A percentile compares a stretch with the other conserved stretches of the same genome.
These are phyloP conservation scores for Endotrypanum monterogeii DNA, from an alignment of 208 protist species.

Conservation along the genomic window DNA sequence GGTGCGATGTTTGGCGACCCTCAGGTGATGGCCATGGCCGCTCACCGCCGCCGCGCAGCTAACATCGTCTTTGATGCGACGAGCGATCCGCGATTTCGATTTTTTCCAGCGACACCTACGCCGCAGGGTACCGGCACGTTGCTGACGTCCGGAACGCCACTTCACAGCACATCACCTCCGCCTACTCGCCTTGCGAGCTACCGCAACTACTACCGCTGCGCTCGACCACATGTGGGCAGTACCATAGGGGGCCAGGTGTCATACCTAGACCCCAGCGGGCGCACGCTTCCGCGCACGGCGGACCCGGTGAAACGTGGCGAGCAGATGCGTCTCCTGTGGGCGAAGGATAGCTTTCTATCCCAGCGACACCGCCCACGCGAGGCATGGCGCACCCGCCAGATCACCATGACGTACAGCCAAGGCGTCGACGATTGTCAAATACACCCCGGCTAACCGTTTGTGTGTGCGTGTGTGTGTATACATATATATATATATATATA, in stretches of 20 bases:
- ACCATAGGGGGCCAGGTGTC: conserved; percentile 15
- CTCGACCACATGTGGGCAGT: not conserved
- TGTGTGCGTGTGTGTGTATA: not conserved
- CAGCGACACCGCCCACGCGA: conserved; percentile 36
- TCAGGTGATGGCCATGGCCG: conserved; percentile 13
- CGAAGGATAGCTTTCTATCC: conserved; percentile 63
- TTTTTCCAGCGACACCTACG: conserved; percentile 18
- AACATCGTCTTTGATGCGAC: conserved; percentile 82
- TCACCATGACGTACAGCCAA: conserved; percentile 27
- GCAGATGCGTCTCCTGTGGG: conserved; percentile 79
- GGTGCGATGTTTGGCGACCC: not conserved
- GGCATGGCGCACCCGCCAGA: conserved; percentile 27
- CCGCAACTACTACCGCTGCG: conserved; percentile 12
- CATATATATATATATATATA: too few species aligned
- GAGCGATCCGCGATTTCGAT: conserved; percentile 76
- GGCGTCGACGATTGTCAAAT: not conserved
- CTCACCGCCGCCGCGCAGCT: conserved; percentile 46
- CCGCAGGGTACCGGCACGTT: conserved; percentile 21
- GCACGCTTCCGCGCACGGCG: conserved; percentile 48
- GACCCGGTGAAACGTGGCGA: conserved; percentile 75
- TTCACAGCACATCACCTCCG: not conserved
- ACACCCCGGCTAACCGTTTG: not conserved
- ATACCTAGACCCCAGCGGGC: conserved; percentile 60
- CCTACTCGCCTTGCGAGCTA: conserved; percentile 5
- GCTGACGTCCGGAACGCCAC: not conserved